A percentile compares a stretch with the other conserved stretches of the same genome.
Evolutionary conservation across 805 yeast species (phyloP).

Genomic region (Starmerella vaccinii): DNA sequence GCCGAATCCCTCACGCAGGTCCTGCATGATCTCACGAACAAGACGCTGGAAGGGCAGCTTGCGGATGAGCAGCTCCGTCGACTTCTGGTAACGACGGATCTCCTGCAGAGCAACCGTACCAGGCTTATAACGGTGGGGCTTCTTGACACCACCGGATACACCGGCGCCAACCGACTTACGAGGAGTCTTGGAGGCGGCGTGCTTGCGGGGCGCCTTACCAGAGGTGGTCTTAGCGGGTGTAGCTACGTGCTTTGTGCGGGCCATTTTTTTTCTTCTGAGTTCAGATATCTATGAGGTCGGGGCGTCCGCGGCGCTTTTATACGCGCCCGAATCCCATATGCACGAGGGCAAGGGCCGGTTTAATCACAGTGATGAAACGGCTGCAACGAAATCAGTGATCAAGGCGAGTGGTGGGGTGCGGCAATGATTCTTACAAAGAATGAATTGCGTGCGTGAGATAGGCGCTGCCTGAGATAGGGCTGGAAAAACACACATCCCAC

Average conservation of each 20-base stretch:
- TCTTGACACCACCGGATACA: constrained; percentile 76
- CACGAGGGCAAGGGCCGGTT: not conserved
- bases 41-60: constrained; percentile 86
- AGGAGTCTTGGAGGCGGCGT: constrained; percentile 82
- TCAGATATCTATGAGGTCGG: too few relatives aligned
- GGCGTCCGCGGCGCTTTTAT: not conserved
- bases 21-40: constrained; percentile 82
- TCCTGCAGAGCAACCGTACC: constrained; percentile 91
- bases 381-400: not conserved
- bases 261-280: constrained; percentile 23
- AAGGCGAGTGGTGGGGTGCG: not conserved
- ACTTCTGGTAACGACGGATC: constrained; percentile 84
- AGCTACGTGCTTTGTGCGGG: constrained; percentile 50
- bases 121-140: constrained; percentile 90
- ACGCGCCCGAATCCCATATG: not conserved
- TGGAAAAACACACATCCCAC: too few relatives aligned
- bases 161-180: constrained; percentile 75
- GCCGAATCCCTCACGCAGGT: constrained; percentile 58
- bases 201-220: constrained; percentile 90
- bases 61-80: constrained; percentile 77
- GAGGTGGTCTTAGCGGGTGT: constrained; percentile 77
- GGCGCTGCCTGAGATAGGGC: too few relatives aligned
- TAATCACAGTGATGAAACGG: not conserved
- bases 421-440: not conserved
- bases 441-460: too few relatives aligned